Evolutionary conservation across 768 basidiomycete species (phyloP).

Genomic region (Amanita pseudoporphyria): DNA sequence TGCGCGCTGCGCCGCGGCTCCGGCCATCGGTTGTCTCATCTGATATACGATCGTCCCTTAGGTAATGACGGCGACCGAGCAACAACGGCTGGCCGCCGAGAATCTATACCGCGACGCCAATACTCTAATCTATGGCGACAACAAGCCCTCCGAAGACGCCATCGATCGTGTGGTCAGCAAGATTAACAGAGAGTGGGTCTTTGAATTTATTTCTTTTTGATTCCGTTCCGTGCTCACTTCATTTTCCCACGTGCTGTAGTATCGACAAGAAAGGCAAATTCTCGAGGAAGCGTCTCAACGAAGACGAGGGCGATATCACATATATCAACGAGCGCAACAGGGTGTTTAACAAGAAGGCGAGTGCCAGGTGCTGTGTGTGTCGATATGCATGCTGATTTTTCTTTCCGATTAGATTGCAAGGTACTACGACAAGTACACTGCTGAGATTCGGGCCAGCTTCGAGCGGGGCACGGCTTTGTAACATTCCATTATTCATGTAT

Average conservation of each 20-base stretch:
- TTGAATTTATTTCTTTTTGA: background rate
- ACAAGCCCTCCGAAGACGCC: conserved; percentile 90
- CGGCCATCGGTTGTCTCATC: background rate
- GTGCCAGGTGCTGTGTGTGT: conserved; percentile 6
- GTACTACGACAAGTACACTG: conserved; percentile 95
- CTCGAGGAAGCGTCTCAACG: conserved; percentile 81
- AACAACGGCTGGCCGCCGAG: conserved; percentile 66
- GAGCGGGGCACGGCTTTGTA: conserved; percentile 92
- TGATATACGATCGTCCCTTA: conserved; percentile 20
- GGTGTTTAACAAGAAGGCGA: conserved; percentile 95
- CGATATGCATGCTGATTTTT: conserved; percentile 1
- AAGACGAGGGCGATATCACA: conserved; percentile 92
- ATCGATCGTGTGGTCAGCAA: conserved; percentile 88
- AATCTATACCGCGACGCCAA: conserved; percentile 91
- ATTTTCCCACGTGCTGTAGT: conserved; percentile 27
- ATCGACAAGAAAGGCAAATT: conserved; percentile 87
- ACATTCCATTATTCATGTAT: conserved; percentile 1
- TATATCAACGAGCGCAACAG: conserved; percentile 99
- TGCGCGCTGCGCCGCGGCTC: background rate
- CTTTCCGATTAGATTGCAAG: conserved; percentile 59
- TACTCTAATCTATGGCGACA: conserved; percentile 87
- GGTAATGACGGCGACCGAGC: conserved; percentile 24
- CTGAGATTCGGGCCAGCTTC: conserved; percentile 95
- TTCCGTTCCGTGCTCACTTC: background rate
- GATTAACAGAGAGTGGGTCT: conserved; percentile 84